Conservation (phyloP, 202 grass and related monocot species). For the Digitaria exilis region DNA sequence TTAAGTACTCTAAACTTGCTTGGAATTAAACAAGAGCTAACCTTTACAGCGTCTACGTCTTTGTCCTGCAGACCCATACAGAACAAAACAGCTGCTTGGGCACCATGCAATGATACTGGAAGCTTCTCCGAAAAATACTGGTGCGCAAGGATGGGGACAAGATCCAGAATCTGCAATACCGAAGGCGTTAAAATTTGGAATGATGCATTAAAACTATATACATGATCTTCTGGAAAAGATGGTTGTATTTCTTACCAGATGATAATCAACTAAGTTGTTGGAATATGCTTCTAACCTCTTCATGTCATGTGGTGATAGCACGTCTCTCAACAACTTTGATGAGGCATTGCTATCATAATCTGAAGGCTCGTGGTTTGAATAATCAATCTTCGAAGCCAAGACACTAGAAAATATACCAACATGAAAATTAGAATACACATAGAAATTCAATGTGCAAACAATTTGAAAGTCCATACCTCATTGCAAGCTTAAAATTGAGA, state of each 20-base stretch:
- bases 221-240: background rate
- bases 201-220: conserved; percentile 22
- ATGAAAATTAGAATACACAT: conserved; percentile 35
- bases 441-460: background rate
- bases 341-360: conserved; percentile 35
- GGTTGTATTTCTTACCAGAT: conserved; percentile 67
- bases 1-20: background rate
- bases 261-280: conserved; percentile 93
- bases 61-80: conserved; percentile 96
- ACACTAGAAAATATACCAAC: conserved; percentile 54
- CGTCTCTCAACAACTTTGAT: conserved; percentile 49
- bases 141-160: conserved; percentile 84
- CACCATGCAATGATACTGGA: conserved; percentile 69
- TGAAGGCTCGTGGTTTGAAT: conserved; percentile 51
- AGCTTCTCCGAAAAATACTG: conserved; percentile 90
- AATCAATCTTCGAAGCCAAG: conserved; percentile 83
- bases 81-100: conserved; percentile 82
- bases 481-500: conserved; percentile 85
- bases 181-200: background rate
- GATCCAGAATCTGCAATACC: conserved; percentile 84
- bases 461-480: conserved; percentile 60
- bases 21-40: conserved; percentile 40
- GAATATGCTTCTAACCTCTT: conserved; percentile 93
- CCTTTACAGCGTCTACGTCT: conserved; percentile 74
- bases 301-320: conserved; percentile 87